A percentile compares a stretch with the other conserved stretches of the same genome.
Conservation (phyloP, 228 moss, liverwort and hornwort genomes). For the Sphagnum fallax region DNA sequence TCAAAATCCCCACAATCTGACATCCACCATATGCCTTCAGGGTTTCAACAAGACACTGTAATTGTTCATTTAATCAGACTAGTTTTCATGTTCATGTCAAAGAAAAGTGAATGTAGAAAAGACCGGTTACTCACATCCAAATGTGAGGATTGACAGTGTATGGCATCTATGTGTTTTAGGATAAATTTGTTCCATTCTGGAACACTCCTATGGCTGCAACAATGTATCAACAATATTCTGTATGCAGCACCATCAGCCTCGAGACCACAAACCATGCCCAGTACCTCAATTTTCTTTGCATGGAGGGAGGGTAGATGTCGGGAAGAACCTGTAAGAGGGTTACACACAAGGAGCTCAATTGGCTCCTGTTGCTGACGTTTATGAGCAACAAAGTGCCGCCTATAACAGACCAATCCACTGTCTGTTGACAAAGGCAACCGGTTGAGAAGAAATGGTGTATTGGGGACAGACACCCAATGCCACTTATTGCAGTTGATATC, state of each 20-base stretch:
- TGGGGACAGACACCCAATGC: slow-evolving; percentile 17
- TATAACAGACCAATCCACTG: slow-evolving; percentile 23
- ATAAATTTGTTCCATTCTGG: too few species aligned
- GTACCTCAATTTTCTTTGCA: slow-evolving; percentile 23
- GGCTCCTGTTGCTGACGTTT: background rate
- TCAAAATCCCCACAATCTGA: too few species aligned
- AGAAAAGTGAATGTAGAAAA: too few species aligned
- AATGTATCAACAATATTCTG: too few species aligned
- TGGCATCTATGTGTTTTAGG: too few species aligned
- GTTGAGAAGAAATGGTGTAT: slow-evolving; percentile 22
- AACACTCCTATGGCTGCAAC: too few species aligned
- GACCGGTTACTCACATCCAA: too few species aligned
- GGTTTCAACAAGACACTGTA: too few species aligned
- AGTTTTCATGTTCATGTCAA: too few species aligned
- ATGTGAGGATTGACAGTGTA: too few species aligned
- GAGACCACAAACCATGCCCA: slow-evolving; percentile 17
- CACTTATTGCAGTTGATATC: slow-evolving; percentile 20
- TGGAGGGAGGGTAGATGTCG: slow-evolving; percentile 25
- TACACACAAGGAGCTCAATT: slow-evolving; percentile 19
- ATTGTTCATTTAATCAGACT: too few species aligned
- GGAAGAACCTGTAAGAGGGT: slow-evolving; percentile 24
- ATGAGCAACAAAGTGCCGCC: slow-evolving; percentile 17
- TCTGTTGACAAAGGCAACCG: slow-evolving; percentile 19
- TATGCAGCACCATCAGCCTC: slow-evolving; percentile 4
- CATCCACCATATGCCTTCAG: too few species aligned